These are phyloP conservation scores for Tinospora cordifolia DNA, from an alignment of 164 flowering plant genomes.

Conservation along the genomic window DNA sequence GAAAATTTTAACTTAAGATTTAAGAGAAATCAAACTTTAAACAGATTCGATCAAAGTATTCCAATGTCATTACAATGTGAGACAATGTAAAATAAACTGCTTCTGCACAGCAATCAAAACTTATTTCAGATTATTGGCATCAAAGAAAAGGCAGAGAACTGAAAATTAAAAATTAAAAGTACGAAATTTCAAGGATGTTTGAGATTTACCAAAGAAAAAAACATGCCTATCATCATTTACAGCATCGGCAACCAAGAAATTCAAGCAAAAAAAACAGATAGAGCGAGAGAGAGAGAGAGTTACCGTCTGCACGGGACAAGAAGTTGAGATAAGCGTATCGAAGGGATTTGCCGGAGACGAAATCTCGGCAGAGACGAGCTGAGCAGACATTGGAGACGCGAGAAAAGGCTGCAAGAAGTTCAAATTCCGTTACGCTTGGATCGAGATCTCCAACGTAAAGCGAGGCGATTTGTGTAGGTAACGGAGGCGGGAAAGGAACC, in stretches of 20 bases:
- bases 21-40: not conserved
- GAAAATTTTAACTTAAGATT: not conserved
- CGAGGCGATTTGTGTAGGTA: constrained; percentile 4
- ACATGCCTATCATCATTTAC: too few species aligned
- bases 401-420: constrained; percentile 17
- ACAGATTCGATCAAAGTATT: not conserved
- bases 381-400: constrained; percentile 9
- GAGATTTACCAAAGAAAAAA: too few species aligned
- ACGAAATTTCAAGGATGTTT: too few species aligned
- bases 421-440: constrained; percentile 20
- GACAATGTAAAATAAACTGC: not conserved
- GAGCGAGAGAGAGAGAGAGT: too few species aligned
- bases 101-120: too few species aligned
- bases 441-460: constrained; percentile 44
- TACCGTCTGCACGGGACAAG: not conserved
- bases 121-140: too few species aligned
- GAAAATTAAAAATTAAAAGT: too few species aligned
- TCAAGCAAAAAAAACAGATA: too few species aligned
- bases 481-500: not conserved
- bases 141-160: too few species aligned
- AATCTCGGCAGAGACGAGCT: constrained; percentile 25
- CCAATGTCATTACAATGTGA: not conserved
- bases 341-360: constrained; percentile 22
- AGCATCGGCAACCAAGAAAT: too few species aligned
- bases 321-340: constrained; percentile 42